A percentile compares a stretch with the other conserved stretches of the same genome.
Evolutionary conservation across 306 rosid species (phyloP).

Genomic region (Dalbergia oliveri): DNA sequence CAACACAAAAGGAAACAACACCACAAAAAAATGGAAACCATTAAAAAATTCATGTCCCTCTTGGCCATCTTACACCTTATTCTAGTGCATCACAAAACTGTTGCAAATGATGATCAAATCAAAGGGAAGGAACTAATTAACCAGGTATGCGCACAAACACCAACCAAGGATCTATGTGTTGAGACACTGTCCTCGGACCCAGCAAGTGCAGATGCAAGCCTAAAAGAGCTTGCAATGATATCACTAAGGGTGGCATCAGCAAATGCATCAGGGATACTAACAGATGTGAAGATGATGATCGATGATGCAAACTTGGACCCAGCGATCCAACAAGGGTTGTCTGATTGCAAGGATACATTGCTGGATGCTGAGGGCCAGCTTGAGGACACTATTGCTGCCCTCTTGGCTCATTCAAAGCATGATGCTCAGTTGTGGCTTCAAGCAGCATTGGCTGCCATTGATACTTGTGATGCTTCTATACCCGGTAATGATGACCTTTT

Average conservation of each 20-base stretch:
- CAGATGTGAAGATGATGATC: conserved; percentile 17
- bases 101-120: not conserved
- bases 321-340: conserved; percentile 43
- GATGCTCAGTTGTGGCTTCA: conserved; percentile 48
- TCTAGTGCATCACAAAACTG: conserved; percentile 22
- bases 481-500: conserved; percentile 45
- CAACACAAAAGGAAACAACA: not conserved
- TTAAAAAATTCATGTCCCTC: conserved; percentile 31
- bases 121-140: not conserved
- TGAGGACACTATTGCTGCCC: conserved; percentile 38
- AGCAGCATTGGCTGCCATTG: conserved; percentile 49
- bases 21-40: conserved; percentile 48
- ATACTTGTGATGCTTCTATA: conserved; percentile 49
- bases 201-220: rapidly evolving
- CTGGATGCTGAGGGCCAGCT: conserved; percentile 51
- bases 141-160: conserved; percentile 13
- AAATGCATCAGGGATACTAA: conserved; percentile 26
- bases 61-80: conserved; percentile 19
- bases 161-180: conserved; percentile 3
- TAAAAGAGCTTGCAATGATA: conserved; percentile 34
- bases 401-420: not conserved
- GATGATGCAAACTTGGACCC: conserved; percentile 38
- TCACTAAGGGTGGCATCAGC: conserved; percentile 22
- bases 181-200: not conserved
- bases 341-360: conserved; percentile 50